phyloP scores from a whole-genome alignment of 2,329 filamentous ascomycete species.

The Xylariaceae sp. region DNA sequence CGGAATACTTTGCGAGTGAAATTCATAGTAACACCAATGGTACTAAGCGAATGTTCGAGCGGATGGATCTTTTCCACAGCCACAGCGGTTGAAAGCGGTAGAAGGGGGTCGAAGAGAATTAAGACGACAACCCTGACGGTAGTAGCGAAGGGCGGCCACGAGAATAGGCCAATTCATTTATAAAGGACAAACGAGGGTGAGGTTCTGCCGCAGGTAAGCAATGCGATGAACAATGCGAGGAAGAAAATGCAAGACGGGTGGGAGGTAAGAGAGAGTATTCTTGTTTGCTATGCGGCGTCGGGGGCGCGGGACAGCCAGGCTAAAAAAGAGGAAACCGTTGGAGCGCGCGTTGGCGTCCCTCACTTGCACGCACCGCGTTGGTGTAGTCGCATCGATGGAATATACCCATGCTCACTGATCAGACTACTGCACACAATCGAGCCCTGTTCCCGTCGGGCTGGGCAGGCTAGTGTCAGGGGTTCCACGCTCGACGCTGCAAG shows the following conservation, averaged over 20 bases:
- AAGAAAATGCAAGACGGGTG: slow-evolving; percentile 1
- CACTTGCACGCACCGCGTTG: slow-evolving; percentile 11
- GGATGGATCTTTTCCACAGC: background rate
- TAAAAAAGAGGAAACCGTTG: slow-evolving; percentile 15
- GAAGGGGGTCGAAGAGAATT: slow-evolving; percentile 18
- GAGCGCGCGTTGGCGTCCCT: slow-evolving; percentile 14
- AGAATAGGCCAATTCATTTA: slow-evolving; percentile 9
- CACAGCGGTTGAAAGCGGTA: slow-evolving; percentile 11
- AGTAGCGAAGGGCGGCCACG: slow-evolving; percentile 6
- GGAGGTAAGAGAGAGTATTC: slow-evolving; percentile 7
- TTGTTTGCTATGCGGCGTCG: slow-evolving; percentile 15
- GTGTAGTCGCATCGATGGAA: slow-evolving; percentile 12
- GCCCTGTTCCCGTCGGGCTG: slow-evolving; percentile 20
- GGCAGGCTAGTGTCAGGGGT: slow-evolving; percentile 13
- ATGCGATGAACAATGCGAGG: slow-evolving; percentile 5
- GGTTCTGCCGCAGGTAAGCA: slow-evolving; percentile 6
- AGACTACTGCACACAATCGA: slow-evolving; percentile 12
- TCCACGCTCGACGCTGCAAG: slow-evolving; percentile 2
- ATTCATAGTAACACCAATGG: background rate
- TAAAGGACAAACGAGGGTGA: background rate
- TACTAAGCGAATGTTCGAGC: slow-evolving; percentile 4
- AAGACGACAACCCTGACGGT: slow-evolving; percentile 3
- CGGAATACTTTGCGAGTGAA: background rate
- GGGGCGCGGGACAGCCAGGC: slow-evolving; percentile 15
- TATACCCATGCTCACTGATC: background rate